Percentiles rank a stretch among this genome's conserved stretches.
phyloP scores from a whole-genome alignment of 1,284 basidiomycete species.

The Moesziomyces sp. region DNA sequence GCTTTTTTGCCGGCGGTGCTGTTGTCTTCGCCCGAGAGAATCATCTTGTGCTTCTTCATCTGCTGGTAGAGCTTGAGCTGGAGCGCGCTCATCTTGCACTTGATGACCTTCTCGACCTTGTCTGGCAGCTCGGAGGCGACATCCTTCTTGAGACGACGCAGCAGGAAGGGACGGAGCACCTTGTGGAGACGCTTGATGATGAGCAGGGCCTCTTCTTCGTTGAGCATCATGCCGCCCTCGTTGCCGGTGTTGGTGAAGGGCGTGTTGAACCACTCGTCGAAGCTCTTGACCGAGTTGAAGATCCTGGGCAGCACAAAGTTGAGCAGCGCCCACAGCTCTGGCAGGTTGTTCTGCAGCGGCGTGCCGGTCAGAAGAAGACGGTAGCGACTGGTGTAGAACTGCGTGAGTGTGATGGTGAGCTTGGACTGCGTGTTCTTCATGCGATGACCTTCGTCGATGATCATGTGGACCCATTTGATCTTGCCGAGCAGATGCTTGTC shows the following conservation, averaged over 20 bases:
- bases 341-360: slow-evolving; percentile 97
- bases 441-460: slow-evolving; percentile 80
- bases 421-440: slow-evolving; percentile 99
- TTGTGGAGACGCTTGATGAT: slow-evolving; percentile 99
- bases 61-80: slow-evolving; percentile 96
- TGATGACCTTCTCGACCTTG: slow-evolving; percentile 99
- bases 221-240: slow-evolving; percentile 87
- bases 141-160: slow-evolving; percentile 97
- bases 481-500: slow-evolving; percentile 68
- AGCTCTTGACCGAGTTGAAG: slow-evolving; percentile 99
- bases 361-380: slow-evolving; percentile 97
- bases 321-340: slow-evolving; percentile 96
- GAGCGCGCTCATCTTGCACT: slow-evolving; percentile 94
- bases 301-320: slow-evolving; percentile 98
- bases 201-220: slow-evolving; percentile 98
- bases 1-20: slow-evolving; percentile 55
- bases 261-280: slow-evolving; percentile 99
- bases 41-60: slow-evolving; percentile 96
- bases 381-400: slow-evolving; percentile 91
- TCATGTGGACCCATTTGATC: slow-evolving; percentile 68
- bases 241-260: slow-evolving; percentile 95
- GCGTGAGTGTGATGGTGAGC: slow-evolving; percentile 89
- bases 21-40: slow-evolving; percentile 70
- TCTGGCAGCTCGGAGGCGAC: slow-evolving; percentile 97
- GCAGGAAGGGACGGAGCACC: slow-evolving; percentile 94